A percentile compares a stretch with the other conserved stretches of the same genome.
Evolutionary conservation across 768 basidiomycete species (phyloP).

Genomic region (Rhizopogon rudus): DNA sequence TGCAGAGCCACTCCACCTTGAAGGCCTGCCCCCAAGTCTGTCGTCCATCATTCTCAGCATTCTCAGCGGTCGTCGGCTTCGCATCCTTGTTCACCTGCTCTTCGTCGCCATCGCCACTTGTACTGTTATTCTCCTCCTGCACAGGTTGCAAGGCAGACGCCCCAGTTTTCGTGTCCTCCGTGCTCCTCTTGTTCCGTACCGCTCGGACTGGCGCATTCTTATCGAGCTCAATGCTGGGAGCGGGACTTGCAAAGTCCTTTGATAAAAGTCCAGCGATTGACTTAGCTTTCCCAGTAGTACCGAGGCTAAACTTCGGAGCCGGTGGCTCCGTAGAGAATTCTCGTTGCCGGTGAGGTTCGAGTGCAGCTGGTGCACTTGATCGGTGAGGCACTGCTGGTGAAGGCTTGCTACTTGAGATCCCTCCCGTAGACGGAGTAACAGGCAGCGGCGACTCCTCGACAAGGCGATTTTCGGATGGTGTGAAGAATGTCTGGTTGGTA

Average conservation of each 20-base stretch:
- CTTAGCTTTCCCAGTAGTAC: conserved; percentile 9
- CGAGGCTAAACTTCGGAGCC: conserved; percentile 27
- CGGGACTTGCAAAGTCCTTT: not conserved
- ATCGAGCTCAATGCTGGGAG: conserved; percentile 35
- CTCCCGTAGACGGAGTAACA: conserved; percentile 8
- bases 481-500: conserved; percentile 20
- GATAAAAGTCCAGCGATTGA: not conserved
- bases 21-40: conserved; percentile 74
- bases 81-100: conserved; percentile 13
- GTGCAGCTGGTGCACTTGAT: conserved; percentile 50
- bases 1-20: conserved; percentile 78
- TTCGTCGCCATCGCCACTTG: conserved; percentile 13
- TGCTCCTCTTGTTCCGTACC: conserved; percentile 10
- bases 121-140: conserved; percentile 14
- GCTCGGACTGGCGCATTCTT: conserved; percentile 35
- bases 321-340: conserved; percentile 25
- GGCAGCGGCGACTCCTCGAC: conserved; percentile 43
- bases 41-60: conserved; percentile 12
- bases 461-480: conserved; percentile 32
- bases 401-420: not conserved
- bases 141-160: conserved; percentile 14
- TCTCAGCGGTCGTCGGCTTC: conserved; percentile 2
- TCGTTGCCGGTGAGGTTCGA: conserved; percentile 32
- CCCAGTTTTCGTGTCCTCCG: conserved; percentile 11
- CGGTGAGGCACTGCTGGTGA: not conserved